Percentiles rank a stretch among this genome's conserved stretches.
Evolutionary conservation across 257 asterid species (phyloP).

Genomic region (Forsythia viridissima): DNA sequence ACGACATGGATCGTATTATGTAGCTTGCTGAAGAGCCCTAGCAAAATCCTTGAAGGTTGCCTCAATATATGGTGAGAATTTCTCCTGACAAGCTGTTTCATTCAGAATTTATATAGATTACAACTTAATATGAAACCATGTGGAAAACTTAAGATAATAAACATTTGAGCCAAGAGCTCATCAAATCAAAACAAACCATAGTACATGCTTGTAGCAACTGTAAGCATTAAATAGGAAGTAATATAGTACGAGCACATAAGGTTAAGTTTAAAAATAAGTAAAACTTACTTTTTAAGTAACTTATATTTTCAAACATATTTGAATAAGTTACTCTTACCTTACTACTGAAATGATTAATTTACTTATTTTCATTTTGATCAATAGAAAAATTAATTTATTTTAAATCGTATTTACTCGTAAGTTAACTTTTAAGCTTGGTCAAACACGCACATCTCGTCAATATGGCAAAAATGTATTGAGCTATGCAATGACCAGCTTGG

Average conservation of each 20-base stretch:
- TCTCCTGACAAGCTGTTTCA: slow-evolving; percentile 75
- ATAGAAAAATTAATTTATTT: no score
- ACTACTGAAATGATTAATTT: no score
- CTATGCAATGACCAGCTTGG: not conserved
- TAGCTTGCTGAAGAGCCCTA: slow-evolving; percentile 97
- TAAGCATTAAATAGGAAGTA: not conserved
- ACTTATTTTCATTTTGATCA: not conserved
- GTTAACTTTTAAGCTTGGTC: not conserved
- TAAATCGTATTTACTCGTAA: no score
- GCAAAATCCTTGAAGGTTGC: slow-evolving; percentile 99
- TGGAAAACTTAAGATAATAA: not conserved
- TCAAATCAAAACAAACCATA: no score
- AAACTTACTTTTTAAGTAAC: no score
- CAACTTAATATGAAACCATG: not conserved
- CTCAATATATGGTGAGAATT: slow-evolving; percentile 98
- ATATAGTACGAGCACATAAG: no score
- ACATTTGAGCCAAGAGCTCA: not conserved
- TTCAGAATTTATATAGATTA: slow-evolving; percentile 3
- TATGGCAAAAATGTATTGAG: not conserved
- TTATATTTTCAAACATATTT: no score
- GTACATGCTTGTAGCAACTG: no score
- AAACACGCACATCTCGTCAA: not conserved
- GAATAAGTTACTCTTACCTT: not conserved
- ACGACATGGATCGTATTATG: slow-evolving; percentile 81
- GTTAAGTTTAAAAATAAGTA: no score